Evolutionary conservation across 805 yeast species (phyloP), one percentile per base, ranked within the genome.

Genomic region (Candida ovalis): DNA sequence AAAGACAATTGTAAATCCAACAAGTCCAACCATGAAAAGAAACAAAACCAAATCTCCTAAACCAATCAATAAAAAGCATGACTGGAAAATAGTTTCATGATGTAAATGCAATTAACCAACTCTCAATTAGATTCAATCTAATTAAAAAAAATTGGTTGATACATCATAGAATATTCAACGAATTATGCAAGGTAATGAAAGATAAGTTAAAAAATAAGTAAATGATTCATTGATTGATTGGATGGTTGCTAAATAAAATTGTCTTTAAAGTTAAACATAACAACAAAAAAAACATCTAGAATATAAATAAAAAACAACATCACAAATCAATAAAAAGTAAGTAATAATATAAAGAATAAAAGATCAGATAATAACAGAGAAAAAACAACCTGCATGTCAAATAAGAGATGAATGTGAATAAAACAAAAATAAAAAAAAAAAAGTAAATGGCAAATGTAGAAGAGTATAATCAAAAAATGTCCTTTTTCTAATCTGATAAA

Each of bases 271-370:
- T 17, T 24, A 28, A 44, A 28, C 19, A 35, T 35, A 28, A 28
- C 19, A 28, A 30, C 30, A 44, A 38, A 15, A 36, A 35, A 43
- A 43, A 43, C 42, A 44, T 44, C 46, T 44, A 38, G 50, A 51
- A 46, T 53, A 53, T 53, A 53, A 53, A 47, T 53, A 52, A 52
- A 48, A 51, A 54, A 51, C 19, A 39, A 21, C 38, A 35, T 35
- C 38, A 35, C 38, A 35, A 35, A 35, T 35, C 38, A 35, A 35
- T 17, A 35, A n/a, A n/a, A n/a, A 30, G 17, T 30, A 30, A 30
- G 35, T 30, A 30, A 30, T 12, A 30, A 30, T 30, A 30, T 30
- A 30, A 30, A 30, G 35, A 30, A 30, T 30, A 30, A 30, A n/a
- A n/a, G n/a, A 17, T 30, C 35, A 30, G 35, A 30, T 30, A 30